phyloP scores from a whole-genome alignment of 352 stramenopile species.

The Globisporangium nagaii region DNA sequence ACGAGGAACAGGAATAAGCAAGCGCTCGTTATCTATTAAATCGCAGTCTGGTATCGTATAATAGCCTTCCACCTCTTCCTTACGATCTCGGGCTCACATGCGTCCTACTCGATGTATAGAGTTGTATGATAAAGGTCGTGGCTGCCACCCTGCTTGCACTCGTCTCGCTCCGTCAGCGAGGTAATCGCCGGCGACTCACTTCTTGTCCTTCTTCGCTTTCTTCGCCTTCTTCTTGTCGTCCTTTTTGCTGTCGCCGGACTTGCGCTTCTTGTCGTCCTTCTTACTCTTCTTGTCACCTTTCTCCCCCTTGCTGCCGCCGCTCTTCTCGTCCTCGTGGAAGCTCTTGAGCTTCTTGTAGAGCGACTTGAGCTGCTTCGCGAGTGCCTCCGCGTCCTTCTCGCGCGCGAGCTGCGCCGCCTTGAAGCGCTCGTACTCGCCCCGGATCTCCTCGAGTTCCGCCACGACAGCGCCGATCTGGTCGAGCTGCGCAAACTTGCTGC shows the following conservation, averaged over 20 bases:
- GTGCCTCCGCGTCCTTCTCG: conserved; percentile 26
- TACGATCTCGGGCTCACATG: conserved; percentile 18
- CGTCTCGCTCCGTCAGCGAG: too few relatives aligned
- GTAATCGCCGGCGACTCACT: too few relatives aligned
- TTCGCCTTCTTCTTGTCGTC: conserved; percentile 62
- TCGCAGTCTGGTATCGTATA: conserved; percentile 1
- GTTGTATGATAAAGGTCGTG: not conserved
- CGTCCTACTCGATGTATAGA: too few relatives aligned
- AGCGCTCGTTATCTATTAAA: conserved; percentile 3
- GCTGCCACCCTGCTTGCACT: too few relatives aligned
- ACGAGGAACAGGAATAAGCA: conserved; percentile 10
- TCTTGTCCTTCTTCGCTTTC: conserved; percentile 61
- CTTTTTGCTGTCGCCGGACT: conserved; percentile 35
- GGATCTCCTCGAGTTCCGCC: conserved; percentile 29
- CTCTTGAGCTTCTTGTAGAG: conserved; percentile 88
- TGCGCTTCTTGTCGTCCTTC: conserved; percentile 56
- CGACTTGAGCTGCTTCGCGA: conserved; percentile 66
- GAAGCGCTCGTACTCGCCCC: conserved; percentile 21
- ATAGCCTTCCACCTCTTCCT: conserved; percentile 15
- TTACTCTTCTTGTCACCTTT: conserved; percentile 42
- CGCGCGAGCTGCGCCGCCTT: conserved; percentile 30
- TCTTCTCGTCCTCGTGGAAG: conserved; percentile 58
- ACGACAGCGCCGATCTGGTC: conserved; percentile 35
- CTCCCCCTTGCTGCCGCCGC: conserved; percentile 36
- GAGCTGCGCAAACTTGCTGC: conserved; percentile 65